These are phyloP conservation scores for Luvunga scandens DNA, from an alignment of 345 rosid genomes.

Conservation along the genomic window DNA sequence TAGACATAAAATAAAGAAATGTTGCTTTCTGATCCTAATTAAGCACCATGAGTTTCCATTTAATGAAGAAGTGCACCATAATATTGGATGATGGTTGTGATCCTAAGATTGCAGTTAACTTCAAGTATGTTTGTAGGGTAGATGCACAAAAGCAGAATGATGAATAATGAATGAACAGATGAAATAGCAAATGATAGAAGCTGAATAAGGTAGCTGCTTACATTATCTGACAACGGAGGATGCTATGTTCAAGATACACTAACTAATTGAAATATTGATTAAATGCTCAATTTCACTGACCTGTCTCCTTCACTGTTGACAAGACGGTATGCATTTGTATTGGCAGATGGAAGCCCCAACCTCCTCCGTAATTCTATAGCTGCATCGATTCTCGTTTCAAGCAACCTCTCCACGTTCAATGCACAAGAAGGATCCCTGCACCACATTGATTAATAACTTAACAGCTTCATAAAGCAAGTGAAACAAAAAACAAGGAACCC, in stretches of 20 bases:
- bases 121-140: not conserved
- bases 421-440: slow-evolving; percentile 77
- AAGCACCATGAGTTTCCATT: not conserved
- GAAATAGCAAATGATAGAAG: not conserved
- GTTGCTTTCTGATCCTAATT: not conserved
- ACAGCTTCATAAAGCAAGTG: not conserved
- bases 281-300: slow-evolving; percentile 25
- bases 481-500: not conserved
- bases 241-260: not conserved
- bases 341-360: slow-evolving; percentile 68
- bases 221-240: not conserved
- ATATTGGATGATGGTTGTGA: not conserved
- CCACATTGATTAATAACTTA: slow-evolving; percentile 12
- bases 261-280: not conserved
- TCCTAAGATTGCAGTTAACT: not conserved
- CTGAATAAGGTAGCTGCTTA: not conserved
- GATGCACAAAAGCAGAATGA: not conserved
- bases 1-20: not conserved
- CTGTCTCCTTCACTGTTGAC: slow-evolving; percentile 92
- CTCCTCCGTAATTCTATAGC: slow-evolving; percentile 56
- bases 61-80: not conserved
- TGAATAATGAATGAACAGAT: not conserved
- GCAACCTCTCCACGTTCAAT: slow-evolving; percentile 72
- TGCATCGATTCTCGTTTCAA: slow-evolving; percentile 63
- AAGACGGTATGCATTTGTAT: slow-evolving; percentile 80